A percentile compares a stretch with the other conserved stretches of the same genome.
phyloP scores from a whole-genome alignment of 2,329 filamentous ascomycete genomes.

The Fusarium sp. region DNA sequence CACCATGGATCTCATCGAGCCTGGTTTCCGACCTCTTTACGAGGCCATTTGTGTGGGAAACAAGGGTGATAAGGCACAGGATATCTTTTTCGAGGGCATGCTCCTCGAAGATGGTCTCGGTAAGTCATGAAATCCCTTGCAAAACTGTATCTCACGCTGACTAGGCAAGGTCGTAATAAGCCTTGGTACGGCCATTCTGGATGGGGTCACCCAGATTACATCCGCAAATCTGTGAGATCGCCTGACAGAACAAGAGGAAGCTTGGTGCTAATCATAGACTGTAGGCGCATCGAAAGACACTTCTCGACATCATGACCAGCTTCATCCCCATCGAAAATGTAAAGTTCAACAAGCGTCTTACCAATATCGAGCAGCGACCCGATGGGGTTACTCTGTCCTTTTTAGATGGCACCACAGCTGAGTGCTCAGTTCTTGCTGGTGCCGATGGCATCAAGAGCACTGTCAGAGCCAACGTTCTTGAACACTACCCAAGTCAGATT shows the following conservation, averaged over 20 bases:
- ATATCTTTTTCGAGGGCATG: not conserved
- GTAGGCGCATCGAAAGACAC: not conserved
- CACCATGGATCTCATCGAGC: not conserved
- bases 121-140: not conserved
- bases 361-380: not conserved
- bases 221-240: not conserved
- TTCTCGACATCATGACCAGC: not conserved
- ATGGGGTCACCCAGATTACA: not conserved
- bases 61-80: not conserved
- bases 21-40: not conserved
- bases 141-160: not conserved
- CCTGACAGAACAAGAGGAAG: accelerated
- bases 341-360: not conserved
- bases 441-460: not conserved
- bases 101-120: not conserved
- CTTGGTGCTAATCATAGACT: not conserved
- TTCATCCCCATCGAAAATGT: not conserved
- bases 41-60: not conserved
- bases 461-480: not conserved
- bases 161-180: not conserved
- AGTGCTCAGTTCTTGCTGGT: not conserved
- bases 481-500: not conserved
- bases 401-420: not conserved
- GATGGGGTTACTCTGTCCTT: not conserved
- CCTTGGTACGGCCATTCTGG: not conserved